Conservation (phyloP, 352 stramenopile species). For the Labyrinthula sp. region DNA sequence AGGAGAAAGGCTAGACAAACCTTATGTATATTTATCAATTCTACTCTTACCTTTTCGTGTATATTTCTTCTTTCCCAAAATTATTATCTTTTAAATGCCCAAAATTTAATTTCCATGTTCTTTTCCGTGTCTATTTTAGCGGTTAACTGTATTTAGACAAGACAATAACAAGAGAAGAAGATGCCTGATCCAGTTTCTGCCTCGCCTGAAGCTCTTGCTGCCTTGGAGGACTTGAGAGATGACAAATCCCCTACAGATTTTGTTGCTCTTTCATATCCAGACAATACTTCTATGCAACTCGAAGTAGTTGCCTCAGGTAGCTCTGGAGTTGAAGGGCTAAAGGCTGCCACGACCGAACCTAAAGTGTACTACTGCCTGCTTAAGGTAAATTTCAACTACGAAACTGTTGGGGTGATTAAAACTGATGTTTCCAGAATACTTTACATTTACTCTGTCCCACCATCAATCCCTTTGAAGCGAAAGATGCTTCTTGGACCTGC, state of each 20-base stretch:
- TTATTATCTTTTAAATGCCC: too few species aligned
- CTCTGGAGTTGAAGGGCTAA: conserved; percentile 26
- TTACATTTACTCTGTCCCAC: conserved; percentile 28
- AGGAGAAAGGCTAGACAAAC: too few species aligned
- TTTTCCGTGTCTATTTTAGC: too few species aligned
- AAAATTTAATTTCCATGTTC: too few species aligned
- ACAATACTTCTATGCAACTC: conserved; percentile 16
- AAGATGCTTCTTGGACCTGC: conserved; percentile 32
- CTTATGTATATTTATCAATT: too few species aligned
- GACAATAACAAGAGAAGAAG: too few species aligned
- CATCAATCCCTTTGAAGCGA: conserved; percentile 27
- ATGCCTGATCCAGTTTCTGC: too few species aligned
- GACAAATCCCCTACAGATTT: conserved; percentile 8
- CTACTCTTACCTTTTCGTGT: too few species aligned
- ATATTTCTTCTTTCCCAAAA: too few species aligned
- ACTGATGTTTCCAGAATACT: conserved; percentile 32
- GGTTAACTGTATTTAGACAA: too few species aligned
- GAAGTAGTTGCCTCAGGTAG: conserved; percentile 20
- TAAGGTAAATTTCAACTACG: conserved; percentile 23
- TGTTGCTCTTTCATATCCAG: conserved; percentile 13
- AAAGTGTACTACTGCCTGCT: conserved; percentile 29
- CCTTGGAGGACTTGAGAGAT: conserved; percentile 5
- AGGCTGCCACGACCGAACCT: conserved; percentile 6
- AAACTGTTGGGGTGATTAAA: conserved; percentile 29
- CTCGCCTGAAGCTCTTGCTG: too few species aligned